Conservation (phyloP, 345 rosid genomes). For the Populus pruinosa region DNA sequence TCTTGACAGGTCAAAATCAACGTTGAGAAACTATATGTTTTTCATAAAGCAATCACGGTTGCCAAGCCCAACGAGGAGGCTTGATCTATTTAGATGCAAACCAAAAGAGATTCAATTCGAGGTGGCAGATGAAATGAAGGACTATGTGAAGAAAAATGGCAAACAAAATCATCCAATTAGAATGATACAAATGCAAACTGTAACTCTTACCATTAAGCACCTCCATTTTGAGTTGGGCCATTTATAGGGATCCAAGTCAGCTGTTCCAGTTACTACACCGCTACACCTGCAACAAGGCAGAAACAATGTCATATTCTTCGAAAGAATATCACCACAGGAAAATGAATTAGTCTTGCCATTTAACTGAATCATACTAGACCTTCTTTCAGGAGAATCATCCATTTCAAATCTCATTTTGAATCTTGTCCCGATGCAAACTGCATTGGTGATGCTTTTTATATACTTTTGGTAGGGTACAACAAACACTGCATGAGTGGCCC, state of each 20-base stretch:
- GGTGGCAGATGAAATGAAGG: constrained; percentile 1
- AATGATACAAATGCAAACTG: background rate
- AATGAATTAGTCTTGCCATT: background rate
- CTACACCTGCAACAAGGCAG: constrained; percentile 45
- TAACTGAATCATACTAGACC: constrained; percentile 33
- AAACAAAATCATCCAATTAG: background rate
- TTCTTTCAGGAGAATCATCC: constrained; percentile 85
- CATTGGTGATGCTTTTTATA: constrained; percentile 51
- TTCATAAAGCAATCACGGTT: no score
- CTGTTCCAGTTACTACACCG: constrained; percentile 67
- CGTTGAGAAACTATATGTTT: no score
- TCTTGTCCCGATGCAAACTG: constrained; percentile 62
- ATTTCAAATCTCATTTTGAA: constrained; percentile 75
- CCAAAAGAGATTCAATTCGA: background rate
- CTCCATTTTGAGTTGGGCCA: constrained; percentile 98
- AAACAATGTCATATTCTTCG: constrained; percentile 2
- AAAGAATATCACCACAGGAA: constrained; percentile 2
- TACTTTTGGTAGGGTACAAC: constrained; percentile 74
- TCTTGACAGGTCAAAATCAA: no score
- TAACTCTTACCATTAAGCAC: constrained; percentile 60
- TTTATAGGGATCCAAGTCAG: constrained; percentile 70
- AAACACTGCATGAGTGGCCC: constrained; percentile 82
- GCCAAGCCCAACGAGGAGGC: no score
- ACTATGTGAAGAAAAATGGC: background rate
- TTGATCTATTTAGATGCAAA: no score